phyloP scores from a whole-genome alignment of 371 early-diverging fungal genomes.

The Batrachochytrium dendrobatidis region DNA sequence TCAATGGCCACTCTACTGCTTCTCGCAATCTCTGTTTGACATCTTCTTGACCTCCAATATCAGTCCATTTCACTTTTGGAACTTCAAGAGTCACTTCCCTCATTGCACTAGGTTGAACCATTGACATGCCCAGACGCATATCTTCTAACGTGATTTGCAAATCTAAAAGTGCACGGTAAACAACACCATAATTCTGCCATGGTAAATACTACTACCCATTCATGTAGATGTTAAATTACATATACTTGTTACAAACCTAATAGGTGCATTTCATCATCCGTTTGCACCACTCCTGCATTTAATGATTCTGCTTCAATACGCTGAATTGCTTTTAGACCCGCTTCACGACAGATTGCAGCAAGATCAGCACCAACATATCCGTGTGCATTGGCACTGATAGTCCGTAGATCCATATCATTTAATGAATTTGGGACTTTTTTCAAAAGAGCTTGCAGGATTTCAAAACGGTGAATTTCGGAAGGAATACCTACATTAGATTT shows the following conservation, averaged over 20 bases:
- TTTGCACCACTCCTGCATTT: no score
- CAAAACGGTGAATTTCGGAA: slow-evolving; percentile 54
- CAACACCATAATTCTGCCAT: no score
- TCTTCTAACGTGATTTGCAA: slow-evolving; percentile 25
- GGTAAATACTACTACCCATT: neutral
- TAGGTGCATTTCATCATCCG: neutral
- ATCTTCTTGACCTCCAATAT: slow-evolving; percentile 95
- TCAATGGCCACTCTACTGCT: slow-evolving; percentile 97
- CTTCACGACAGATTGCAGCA: slow-evolving; percentile 77
- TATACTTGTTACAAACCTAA: neutral
- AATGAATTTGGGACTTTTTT: slow-evolving; percentile 62
- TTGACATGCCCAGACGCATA: slow-evolving; percentile 33
- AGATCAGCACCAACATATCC: slow-evolving; percentile 99
- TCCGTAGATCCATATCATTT: slow-evolving; percentile 43
- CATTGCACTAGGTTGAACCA: slow-evolving; percentile 92
- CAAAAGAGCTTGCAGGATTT: slow-evolving; percentile 71
- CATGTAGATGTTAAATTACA: neutral
- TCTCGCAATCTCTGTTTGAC: slow-evolving; percentile 94
- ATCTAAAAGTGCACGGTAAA: slow-evolving; percentile 6
- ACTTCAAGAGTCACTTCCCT: slow-evolving; percentile 88
- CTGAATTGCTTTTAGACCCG: slow-evolving; percentile 76
- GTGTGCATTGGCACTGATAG: slow-evolving; percentile 65
- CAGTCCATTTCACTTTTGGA: slow-evolving; percentile 91
- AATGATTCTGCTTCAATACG: slow-evolving; percentile 25
- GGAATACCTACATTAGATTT: slow-evolving; percentile 70